These are phyloP conservation scores for Chlorella ohadii DNA, from an alignment of 139 green algal species.

Conservation along the genomic window DNA sequence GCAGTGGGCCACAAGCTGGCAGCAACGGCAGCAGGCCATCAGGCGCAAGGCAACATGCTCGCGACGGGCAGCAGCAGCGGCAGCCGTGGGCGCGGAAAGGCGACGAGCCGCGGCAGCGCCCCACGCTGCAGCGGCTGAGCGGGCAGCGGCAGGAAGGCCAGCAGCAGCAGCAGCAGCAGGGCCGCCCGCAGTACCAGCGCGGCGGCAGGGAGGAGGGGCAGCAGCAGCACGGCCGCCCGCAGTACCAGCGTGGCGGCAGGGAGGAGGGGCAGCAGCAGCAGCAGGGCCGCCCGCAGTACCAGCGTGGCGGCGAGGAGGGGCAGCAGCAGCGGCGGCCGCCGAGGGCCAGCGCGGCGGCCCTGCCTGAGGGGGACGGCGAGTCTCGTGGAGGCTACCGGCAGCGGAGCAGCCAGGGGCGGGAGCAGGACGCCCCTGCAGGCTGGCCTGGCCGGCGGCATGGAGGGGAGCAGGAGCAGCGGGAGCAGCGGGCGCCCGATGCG, in stretches of 20 bases:
- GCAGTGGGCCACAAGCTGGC: background rate
- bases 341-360: no score
- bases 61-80: background rate
- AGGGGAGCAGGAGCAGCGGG: background rate
- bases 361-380: background rate
- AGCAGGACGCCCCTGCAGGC: background rate
- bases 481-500: background rate
- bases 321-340: no score
- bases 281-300: background rate
- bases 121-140: no score
- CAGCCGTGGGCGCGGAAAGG: background rate
- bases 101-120: background rate
- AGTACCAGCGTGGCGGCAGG: no score
- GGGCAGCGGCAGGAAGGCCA: background rate
- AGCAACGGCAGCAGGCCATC: background rate
- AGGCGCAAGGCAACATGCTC: background rate
- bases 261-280: background rate
- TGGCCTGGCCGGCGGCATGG: background rate
- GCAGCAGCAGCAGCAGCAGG: background rate
- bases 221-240: background rate
- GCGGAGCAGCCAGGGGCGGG: background rate
- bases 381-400: background rate
- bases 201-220: background rate
- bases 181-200: background rate
- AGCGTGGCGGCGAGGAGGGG: no score